phyloP scores from a whole-genome alignment of 441 rosid genomes.

The Hura crepitans region DNA sequence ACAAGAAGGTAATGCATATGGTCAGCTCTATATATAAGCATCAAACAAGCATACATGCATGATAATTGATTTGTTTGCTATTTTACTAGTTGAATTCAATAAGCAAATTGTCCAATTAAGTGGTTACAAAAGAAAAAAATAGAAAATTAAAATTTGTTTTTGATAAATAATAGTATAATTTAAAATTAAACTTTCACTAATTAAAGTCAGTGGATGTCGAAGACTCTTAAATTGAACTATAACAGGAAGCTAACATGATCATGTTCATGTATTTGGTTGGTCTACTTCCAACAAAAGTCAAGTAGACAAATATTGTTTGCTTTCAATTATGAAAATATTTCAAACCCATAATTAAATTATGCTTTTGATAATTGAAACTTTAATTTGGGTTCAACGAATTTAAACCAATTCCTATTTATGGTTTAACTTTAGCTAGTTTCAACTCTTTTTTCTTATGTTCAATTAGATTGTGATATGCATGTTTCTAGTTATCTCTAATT shows the following conservation, averaged over 20 bases:
- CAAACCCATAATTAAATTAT: neutral
- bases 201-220: neutral
- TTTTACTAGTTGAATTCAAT: slow-evolving; percentile 20
- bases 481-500: no score
- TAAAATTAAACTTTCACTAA: neutral
- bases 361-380: neutral
- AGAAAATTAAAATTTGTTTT: neutral
- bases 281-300: slow-evolving; percentile 1
- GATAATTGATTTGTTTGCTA: no score
- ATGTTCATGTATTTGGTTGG: neutral
- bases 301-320: slow-evolving; percentile 1
- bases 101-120: neutral
- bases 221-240: neutral
- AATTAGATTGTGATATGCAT: neutral
- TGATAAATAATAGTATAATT: neutral
- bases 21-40: no score
- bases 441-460: neutral
- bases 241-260: neutral
- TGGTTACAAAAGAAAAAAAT: neutral
- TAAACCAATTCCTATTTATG: neutral
- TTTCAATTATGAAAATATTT: slow-evolving; percentile 19
- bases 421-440: neutral
- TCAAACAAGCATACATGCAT: no score
- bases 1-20: no score
- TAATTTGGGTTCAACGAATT: slow-evolving; percentile 13